phyloP scores from a whole-genome alignment of 192 early-diverging fungal species.

The Coemansia sp. region DNA sequence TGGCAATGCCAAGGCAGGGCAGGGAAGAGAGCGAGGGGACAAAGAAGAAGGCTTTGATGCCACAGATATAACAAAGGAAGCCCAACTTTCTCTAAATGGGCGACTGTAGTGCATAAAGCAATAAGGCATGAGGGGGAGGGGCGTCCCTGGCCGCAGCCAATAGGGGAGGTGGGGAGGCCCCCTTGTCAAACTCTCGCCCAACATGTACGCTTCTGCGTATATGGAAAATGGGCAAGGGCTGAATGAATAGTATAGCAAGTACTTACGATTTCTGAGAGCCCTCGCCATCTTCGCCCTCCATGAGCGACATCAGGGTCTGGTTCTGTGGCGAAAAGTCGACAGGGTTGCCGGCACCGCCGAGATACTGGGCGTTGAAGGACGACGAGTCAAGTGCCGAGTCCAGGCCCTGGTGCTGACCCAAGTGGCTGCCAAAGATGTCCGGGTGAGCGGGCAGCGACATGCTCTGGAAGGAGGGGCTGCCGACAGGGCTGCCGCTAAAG shows the following conservation, averaged over 20 bases:
- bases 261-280: conserved; percentile 49
- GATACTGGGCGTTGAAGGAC: conserved; percentile 40
- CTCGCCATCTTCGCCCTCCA: conserved; percentile 46
- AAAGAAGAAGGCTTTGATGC: conserved; percentile 6
- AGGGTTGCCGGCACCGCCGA: conserved; percentile 30
- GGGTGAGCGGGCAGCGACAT: conserved; percentile 61
- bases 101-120: conserved; percentile 14
- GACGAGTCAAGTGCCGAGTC: conserved; percentile 60
- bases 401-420: conserved; percentile 59
- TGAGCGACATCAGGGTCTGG: conserved; percentile 53
- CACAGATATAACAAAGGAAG: neutral
- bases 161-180: neutral
- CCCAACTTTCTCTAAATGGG: conserved; percentile 38
- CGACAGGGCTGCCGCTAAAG: conserved; percentile 42
- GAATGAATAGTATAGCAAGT: conserved; percentile 29
- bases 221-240: conserved; percentile 1
- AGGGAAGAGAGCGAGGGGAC: neutral
- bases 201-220: conserved; percentile 1
- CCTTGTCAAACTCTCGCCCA: conserved; percentile 6
- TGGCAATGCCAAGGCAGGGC: conserved; percentile 40
- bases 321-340: conserved; percentile 53
- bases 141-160: conserved; percentile 7
- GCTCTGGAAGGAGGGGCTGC: conserved; percentile 58
- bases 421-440: conserved; percentile 56
- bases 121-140: conserved; percentile 28